These are phyloP conservation scores for Globisporangium middletonii DNA, from an alignment of 352 stramenopile genomes.

Conservation along the genomic window DNA sequence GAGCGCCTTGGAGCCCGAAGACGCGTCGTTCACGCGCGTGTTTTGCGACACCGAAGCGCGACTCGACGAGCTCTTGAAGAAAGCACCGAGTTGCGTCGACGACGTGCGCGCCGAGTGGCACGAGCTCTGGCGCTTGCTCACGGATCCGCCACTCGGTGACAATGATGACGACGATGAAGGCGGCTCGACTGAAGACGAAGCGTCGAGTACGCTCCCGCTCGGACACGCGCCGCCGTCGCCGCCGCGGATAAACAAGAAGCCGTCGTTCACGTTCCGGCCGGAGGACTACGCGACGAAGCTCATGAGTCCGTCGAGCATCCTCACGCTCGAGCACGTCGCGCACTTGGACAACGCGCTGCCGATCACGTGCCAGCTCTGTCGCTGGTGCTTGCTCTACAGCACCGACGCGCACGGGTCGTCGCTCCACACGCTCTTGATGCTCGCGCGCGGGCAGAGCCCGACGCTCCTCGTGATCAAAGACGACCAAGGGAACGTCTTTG, in stretches of 20 bases:
- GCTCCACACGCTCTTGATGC: slow-evolving; percentile 63
- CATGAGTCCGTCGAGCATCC: slow-evolving; percentile 59
- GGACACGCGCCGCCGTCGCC: slow-evolving; percentile 19
- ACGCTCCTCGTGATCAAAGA: slow-evolving; percentile 83
- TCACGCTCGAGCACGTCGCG: slow-evolving; percentile 62
- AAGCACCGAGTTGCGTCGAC: slow-evolving; percentile 47
- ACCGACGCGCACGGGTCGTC: slow-evolving; percentile 70
- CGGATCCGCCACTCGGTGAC: slow-evolving; percentile 17
- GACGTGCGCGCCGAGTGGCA: slow-evolving; percentile 65
- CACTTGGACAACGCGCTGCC: slow-evolving; percentile 69
- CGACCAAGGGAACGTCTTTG: slow-evolving; percentile 70
- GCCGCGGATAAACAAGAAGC: slow-evolving; percentile 35
- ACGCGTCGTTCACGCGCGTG: slow-evolving; percentile 72
- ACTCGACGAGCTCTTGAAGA: slow-evolving; percentile 64
- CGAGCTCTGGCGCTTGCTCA: slow-evolving; percentile 30
- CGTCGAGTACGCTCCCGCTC: slow-evolving; percentile 13
- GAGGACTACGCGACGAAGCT: slow-evolving; percentile 77
- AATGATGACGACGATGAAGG: slow-evolving; percentile 25
- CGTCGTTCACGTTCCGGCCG: slow-evolving; percentile 48
- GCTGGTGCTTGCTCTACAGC: slow-evolving; percentile 81
- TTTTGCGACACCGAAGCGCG: slow-evolving; percentile 70
- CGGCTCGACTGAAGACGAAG: slow-evolving; percentile 26
- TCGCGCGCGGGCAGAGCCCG: slow-evolving; percentile 62
- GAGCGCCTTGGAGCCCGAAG: slow-evolving; percentile 47
- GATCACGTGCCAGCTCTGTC: slow-evolving; percentile 72